These are phyloP conservation scores for Aspergillus novoparasiticus DNA, from an alignment of 2,329 filamentous ascomycete species.

Conservation along the genomic window DNA sequence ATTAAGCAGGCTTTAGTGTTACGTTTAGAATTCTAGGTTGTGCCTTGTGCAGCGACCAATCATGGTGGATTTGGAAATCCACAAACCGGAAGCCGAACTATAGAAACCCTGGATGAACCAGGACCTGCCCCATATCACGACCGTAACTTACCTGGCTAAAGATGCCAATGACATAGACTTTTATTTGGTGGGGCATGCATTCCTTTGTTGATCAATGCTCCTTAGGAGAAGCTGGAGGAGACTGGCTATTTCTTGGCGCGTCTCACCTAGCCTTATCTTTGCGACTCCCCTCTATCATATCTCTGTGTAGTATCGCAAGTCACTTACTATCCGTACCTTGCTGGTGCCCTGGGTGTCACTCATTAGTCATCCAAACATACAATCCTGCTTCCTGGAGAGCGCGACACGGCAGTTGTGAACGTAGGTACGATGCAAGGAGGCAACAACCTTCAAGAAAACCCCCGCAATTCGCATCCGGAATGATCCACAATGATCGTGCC, in stretches of 20 bases:
- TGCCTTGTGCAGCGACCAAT: neutral
- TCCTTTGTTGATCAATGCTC: neutral
- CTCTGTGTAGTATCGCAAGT: neutral
- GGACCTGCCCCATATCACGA: neutral
- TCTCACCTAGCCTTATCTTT: neutral
- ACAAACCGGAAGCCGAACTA: neutral
- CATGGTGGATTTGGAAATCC: neutral
- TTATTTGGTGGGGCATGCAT: neutral
- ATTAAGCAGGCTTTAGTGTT: neutral
- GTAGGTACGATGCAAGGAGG: neutral
- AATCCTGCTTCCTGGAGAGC: too few species aligned
- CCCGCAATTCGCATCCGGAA: neutral
- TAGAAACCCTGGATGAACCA: neutral
- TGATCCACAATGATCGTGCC: neutral
- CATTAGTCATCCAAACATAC: neutral
- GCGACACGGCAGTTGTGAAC: neutral
- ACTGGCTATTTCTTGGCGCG: neutral
- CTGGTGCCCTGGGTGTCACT: too few species aligned
- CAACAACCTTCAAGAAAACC: neutral
- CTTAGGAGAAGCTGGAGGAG: neutral
- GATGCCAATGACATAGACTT: neutral
- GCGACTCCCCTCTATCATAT: neutral
- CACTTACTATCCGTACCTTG: neutral
- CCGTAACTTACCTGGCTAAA: too few species aligned
- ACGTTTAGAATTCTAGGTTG: neutral